Percentiles rank a stretch among this genome's conserved stretches.
phyloP scores from a whole-genome alignment of 2,329 filamentous ascomycete species.

The Thelonectria blattea region DNA sequence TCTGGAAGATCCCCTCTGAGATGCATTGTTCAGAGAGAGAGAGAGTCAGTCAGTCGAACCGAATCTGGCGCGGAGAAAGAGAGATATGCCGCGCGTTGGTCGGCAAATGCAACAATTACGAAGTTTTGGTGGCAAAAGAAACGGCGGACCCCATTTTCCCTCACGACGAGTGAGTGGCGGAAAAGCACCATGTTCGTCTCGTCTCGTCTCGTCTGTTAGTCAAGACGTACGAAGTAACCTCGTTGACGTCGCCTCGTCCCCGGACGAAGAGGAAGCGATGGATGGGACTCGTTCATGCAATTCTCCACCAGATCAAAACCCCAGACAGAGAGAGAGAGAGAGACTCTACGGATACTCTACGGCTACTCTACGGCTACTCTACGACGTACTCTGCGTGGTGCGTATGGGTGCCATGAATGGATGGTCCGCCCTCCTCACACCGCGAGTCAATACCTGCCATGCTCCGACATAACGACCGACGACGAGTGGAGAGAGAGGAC shows the following conservation, averaged over 20 bases:
- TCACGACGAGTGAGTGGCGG: constrained; percentile 6
- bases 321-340: constrained; percentile 20
- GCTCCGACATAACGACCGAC: constrained; percentile 29
- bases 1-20: constrained; percentile 41
- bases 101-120: not conserved
- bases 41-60: constrained; percentile 17
- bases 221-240: constrained; percentile 14
- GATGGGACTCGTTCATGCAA: constrained; percentile 36
- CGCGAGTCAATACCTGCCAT: constrained; percentile 34
- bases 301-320: constrained; percentile 24
- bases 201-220: constrained; percentile 1
- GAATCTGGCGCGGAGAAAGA: constrained; percentile 9
- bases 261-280: constrained; percentile 24
- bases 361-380: constrained; percentile 13
- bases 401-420: constrained; percentile 18
- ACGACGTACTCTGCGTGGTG: too few species aligned
- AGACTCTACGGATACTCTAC: constrained; percentile 19
- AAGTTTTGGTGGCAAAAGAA: not conserved
- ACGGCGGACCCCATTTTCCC: not conserved
- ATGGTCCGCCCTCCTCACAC: constrained; percentile 32
- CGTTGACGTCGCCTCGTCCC: constrained; percentile 19
- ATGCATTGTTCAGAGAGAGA: constrained; percentile 20
- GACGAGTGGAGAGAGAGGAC: constrained; percentile 20
- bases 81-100: not conserved
- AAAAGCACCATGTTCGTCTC: not conserved